Base-by-base conservation (phyloP, 108 stramenopile genomes). In the Aurantiochytrium sp. region DNA sequence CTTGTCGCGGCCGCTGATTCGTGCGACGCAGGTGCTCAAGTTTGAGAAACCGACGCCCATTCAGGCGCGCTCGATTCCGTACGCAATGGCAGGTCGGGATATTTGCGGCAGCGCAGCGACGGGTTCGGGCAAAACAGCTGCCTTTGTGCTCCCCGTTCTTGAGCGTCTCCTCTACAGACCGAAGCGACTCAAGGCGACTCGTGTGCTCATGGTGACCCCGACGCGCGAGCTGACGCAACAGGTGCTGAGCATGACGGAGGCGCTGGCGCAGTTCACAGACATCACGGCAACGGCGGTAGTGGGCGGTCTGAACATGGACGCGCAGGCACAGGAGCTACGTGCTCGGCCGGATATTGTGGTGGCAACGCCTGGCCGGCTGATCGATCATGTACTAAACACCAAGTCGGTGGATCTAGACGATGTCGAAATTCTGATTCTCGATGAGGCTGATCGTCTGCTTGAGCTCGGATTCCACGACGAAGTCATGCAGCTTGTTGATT, bases 381-480 rank as follows among this genome's bases (percentile, higher is more conserved):
- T 98, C 49, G 99, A 99, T 89, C 98, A 98, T 89, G 88, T 99
- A 44, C 94, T 93, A 43, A 99, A 99, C 93, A 94, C 96, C 21
- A 93, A 93, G 16, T 95, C 94, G 18, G 97, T 99, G 21, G 92
- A 96, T 47, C 69, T 98, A 58, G 97, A 97, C 88, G 98, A 97
- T 44, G 89, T 94, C 4, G 96, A 96, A 60, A 94, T 96, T 88
- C 88, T 96, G 71, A 94, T 97, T 16, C 90, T 97, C n/a, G 96
- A 97, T 71, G 96, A 98, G 91, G 97, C 95, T 1, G 98, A 99
- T 90, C 94, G 98, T 4, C 91, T 99, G 44, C 91, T 98, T 5
- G 97, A 99, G 72, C 90, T 99, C 58, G 99, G 99, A 16, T 99
- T 99, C 90, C 93, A 96, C 55, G 97, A 97, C 60, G 99, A 99